Evolutionary conservation across 306 rosid species (phyloP), one percentile per base, ranked within the genome.

Genomic region (Neltuma alba): DNA sequence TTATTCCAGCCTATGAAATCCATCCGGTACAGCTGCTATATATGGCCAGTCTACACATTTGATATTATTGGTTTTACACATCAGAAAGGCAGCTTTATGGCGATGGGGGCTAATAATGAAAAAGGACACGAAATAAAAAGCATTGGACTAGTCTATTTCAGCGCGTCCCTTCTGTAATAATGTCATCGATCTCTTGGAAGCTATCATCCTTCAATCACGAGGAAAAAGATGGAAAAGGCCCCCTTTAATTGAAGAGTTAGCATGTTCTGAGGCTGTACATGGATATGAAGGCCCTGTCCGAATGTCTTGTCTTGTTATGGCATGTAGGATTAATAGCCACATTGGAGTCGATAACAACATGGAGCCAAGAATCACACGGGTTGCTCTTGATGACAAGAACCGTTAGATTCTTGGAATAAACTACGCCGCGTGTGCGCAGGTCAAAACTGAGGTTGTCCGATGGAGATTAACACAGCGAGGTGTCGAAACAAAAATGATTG

Each of bases 371-470:
- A 61, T 6, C 33, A 7, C 81, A 16, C 3, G 37, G n/a, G 15
- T 74, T 73, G 20, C 48, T 45, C 20, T 21, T 5, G 75, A 50
- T 38, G 38, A 54, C 44, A 65, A 63, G 13, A 75, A 83, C 83
- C 82, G 85, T 83, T 83, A 86, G 76, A 45, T 57, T 76, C 70
- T 68, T 90, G 58, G 83, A 86, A 88, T 25, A 78, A 77, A 83
- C 12, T 38, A 38, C 75, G 87, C 69, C 75, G 30, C 31, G 7
- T 18, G 25, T 10, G 63, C 11, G 63, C 16, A 1, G 44, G 72
- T 76, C 58, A 50, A 28, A 74, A 74, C 54, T 70, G 44, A 75
- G 72, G 2, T 36, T 41, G 27, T 62, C 62, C 0, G 40, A 74
- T 63, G 34, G 76, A 41, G 68, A 58, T 41, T 81, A 31, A 37